These are phyloP conservation scores for Saraca asoca DNA, from an alignment of 331 rosid genomes.

Conservation along the genomic window DNA sequence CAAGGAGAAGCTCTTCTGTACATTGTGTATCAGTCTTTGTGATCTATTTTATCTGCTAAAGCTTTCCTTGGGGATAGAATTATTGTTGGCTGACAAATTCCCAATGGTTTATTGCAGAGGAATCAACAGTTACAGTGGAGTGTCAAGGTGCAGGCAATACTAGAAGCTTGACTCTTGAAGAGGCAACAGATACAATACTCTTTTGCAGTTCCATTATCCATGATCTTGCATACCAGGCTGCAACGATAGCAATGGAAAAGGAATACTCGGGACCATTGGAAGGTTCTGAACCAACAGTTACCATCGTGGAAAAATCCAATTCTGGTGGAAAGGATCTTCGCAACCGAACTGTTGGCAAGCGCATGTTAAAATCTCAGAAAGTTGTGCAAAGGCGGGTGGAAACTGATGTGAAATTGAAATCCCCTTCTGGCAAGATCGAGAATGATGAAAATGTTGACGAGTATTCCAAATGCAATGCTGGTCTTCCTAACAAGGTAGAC, in stretches of 20 bases:
- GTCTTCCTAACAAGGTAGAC: slow-evolving; percentile 65
- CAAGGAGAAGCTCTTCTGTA: background rate
- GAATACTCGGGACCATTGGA: slow-evolving; percentile 52
- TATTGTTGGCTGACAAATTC: slow-evolving; percentile 33
- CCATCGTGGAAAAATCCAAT: slow-evolving; percentile 64
- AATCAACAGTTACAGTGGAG: slow-evolving; percentile 66
- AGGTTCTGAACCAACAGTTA: slow-evolving; percentile 61
- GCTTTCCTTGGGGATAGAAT: slow-evolving; percentile 24
- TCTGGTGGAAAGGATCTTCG: slow-evolving; percentile 51
- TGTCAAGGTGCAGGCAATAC: slow-evolving; percentile 54
- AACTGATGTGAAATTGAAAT: slow-evolving; percentile 49
- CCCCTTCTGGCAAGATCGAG: slow-evolving; percentile 44
- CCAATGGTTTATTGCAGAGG: slow-evolving; percentile 47
- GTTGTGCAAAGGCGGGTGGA: slow-evolving; percentile 51
- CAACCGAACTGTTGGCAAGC: slow-evolving; percentile 45
- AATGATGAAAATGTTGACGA: slow-evolving; percentile 70
- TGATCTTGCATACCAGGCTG: slow-evolving; percentile 72
- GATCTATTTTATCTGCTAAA: slow-evolving; percentile 6
- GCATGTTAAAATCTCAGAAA: slow-evolving; percentile 51
- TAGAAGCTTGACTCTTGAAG: slow-evolving; percentile 76
- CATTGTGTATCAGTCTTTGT: slow-evolving; percentile 13
- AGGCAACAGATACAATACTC: slow-evolving; percentile 82
- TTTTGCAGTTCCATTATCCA: slow-evolving; percentile 87
- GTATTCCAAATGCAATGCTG: slow-evolving; percentile 48
- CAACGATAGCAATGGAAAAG: slow-evolving; percentile 67